A percentile compares a stretch with the other conserved stretches of the same genome.
Evolutionary conservation across 2,329 filamentous ascomycete genomes (phyloP).

Genomic region (Verticillium dahliae): DNA sequence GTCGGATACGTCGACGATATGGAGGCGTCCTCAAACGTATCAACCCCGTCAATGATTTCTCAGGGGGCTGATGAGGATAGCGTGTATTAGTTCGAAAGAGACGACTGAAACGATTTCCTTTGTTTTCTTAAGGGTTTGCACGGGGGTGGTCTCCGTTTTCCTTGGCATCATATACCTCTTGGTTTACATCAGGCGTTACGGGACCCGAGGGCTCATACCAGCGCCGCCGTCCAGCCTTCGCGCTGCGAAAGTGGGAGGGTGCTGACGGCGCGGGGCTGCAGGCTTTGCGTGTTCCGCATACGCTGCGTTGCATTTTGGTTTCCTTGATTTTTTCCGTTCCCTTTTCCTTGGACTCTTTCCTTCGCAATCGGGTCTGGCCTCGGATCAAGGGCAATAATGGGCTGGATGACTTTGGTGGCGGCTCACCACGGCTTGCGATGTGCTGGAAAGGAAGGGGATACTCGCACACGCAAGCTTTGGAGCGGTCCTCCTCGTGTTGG

Average conservation of each 20-base stretch:
- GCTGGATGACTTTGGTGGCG: neutral
- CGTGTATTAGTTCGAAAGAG: conserved; percentile 52
- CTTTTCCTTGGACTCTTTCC: conserved; percentile 15
- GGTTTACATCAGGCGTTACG: conserved; percentile 17
- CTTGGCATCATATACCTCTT: conserved; percentile 39
- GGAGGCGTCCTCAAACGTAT: conserved; percentile 62
- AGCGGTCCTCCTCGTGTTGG: neutral
- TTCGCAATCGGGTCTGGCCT: neutral
- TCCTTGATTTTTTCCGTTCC: conserved; percentile 2
- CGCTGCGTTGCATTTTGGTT: neutral
- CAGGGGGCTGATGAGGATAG: conserved; percentile 66
- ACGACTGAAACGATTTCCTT: conserved; percentile 48
- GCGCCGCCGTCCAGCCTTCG: neutral
- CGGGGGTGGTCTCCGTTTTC: conserved; percentile 23
- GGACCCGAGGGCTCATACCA: neutral
- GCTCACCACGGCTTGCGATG: neutral
- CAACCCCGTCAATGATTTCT: conserved; percentile 65
- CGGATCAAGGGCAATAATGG: neutral
- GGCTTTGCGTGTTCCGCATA: neutral
- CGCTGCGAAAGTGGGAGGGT: neutral
- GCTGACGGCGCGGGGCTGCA: neutral
- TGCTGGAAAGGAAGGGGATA: neutral
- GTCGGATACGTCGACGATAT: conserved; percentile 88
- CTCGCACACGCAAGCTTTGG: neutral
- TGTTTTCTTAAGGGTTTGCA: conserved; percentile 23